Evolutionary conservation across 805 yeast species (phyloP), one percentile per base, ranked within the genome.

Genomic region (Suhomyces tanzawaensis): DNA sequence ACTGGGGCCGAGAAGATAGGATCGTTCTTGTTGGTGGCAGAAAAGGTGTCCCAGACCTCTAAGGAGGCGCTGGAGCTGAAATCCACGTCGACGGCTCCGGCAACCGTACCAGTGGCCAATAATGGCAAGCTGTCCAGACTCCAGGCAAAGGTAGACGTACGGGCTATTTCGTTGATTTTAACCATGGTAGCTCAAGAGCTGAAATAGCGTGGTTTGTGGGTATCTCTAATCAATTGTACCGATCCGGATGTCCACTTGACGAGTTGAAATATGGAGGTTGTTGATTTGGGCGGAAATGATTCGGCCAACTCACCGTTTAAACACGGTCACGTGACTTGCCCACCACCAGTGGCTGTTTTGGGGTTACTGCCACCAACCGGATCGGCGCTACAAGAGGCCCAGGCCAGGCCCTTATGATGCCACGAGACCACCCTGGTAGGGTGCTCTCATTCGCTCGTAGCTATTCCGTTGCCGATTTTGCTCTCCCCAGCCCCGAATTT

Each of bases 101-200:
- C 90, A n/a, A 87, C 85, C 0, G 96, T 85, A 16, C 96, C 99
- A 1, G 96, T 79, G 16, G 89, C 97, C 48, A 93, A 58, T 37
- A 77, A 63, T 13, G 97, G 97, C 44, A 80, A 64, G 29, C 71
- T 60, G 49, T 79, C 85, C 47, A 81, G 77, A 32, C 96, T 86
- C 97, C 98, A 91, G 30, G 98, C 95, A 66, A 93, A 88, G n/a
- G 95, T 82, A 36, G 96, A 90, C 11, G 96, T 86, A 51, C 88
- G 76, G 45, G 78, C 72, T 55, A 87, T 79, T 63, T 90, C 96
- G 61, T 80, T 78, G 49, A 93, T 73, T 65, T 87, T 88, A 52
- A 88, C 91, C 90, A 83, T 82, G 16, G 13, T 21, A n/a, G n/a
- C n/a, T n/a, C n/a, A n/a, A n/a, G n/a, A n/a, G n/a, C n/a, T n/a